These are phyloP conservation scores for Apostasia ramifera DNA, from an alignment of 106 monocot genomes.

Conservation along the genomic window DNA sequence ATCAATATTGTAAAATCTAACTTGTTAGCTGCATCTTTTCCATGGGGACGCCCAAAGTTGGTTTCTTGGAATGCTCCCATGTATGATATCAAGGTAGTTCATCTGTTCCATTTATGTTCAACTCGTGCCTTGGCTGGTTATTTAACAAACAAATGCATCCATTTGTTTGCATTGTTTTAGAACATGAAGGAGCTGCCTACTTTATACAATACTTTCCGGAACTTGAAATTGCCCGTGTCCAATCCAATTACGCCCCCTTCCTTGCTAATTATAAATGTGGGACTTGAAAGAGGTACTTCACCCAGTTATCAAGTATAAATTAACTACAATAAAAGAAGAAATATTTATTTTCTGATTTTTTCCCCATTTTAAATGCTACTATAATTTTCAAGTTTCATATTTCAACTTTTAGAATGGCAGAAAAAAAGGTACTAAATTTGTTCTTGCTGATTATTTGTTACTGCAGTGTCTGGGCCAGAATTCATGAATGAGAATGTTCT, in stretches of 20 bases:
- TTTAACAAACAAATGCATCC: background rate
- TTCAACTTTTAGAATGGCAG: background rate
- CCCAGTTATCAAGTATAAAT: background rate
- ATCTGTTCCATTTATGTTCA: conserved; percentile 3
- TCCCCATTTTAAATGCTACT: no score
- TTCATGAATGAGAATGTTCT: background rate
- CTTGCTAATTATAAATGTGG: conserved; percentile 46
- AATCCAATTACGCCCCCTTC: conserved; percentile 39
- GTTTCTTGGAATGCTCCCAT: conserved; percentile 66
- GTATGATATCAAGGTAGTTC: conserved; percentile 67
- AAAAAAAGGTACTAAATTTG: background rate
- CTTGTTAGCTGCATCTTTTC: conserved; percentile 32
- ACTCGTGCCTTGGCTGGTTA: background rate
- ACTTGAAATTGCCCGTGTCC: conserved; percentile 32
- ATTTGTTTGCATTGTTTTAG: conserved; percentile 27
- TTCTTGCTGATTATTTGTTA: background rate
- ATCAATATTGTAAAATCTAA: conserved; percentile 56
- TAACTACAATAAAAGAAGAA: background rate
- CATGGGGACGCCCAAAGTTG: conserved; percentile 64
- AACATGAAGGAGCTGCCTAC: conserved; percentile 51
- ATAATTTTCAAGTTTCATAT: background rate
- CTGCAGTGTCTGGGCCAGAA: background rate
- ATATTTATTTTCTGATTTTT: background rate
- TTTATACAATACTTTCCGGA: conserved; percentile 54
- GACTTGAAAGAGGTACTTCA: conserved; percentile 45